Conservation (phyloP, 768 basidiomycete species). For the Mycena vitilis region DNA sequence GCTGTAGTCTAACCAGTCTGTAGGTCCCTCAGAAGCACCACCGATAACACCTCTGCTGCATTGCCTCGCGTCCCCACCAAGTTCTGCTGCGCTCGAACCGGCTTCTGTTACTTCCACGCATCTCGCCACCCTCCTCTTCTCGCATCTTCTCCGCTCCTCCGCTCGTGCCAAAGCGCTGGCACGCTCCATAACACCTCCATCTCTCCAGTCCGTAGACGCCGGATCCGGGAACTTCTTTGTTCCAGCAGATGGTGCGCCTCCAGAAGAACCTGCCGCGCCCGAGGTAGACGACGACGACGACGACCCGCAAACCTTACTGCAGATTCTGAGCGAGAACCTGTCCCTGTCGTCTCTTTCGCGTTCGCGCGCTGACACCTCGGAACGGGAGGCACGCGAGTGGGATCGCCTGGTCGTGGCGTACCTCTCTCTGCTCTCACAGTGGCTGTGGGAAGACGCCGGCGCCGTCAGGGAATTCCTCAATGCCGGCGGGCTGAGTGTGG, state of each 20-base stretch:
- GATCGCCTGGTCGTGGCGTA: slow-evolving; percentile 90
- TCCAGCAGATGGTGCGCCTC: slow-evolving; percentile 73
- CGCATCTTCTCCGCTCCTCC: slow-evolving; percentile 80
- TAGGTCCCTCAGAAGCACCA: slow-evolving; percentile 51
- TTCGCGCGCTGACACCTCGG: slow-evolving; percentile 72
- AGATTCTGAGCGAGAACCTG: slow-evolving; percentile 90
- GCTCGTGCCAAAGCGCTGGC: slow-evolving; percentile 72
- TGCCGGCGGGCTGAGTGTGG: slow-evolving; percentile 90
- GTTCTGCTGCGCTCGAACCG: slow-evolving; percentile 60
- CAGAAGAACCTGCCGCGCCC: slow-evolving; percentile 45
- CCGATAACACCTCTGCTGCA: slow-evolving; percentile 76
- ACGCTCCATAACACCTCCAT: slow-evolving; percentile 69
- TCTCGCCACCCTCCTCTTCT: slow-evolving; percentile 81
- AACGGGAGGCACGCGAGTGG: slow-evolving; percentile 87
- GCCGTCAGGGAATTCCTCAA: slow-evolving; percentile 91
- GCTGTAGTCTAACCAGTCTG: slow-evolving; percentile 7
- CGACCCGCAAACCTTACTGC: slow-evolving; percentile 77
- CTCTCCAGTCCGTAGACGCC: slow-evolving; percentile 44
- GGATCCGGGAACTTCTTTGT: slow-evolving; percentile 70
- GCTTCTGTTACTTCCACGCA: slow-evolving; percentile 73
- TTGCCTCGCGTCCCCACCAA: slow-evolving; percentile 73
- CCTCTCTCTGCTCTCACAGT: slow-evolving; percentile 84
- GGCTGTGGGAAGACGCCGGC: slow-evolving; percentile 96
- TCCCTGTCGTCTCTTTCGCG: slow-evolving; percentile 87
- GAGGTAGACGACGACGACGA: slow-evolving; percentile 67